Conservation (phyloP, 1,139 yeast species). For the Candida tropicalis region DNA sequence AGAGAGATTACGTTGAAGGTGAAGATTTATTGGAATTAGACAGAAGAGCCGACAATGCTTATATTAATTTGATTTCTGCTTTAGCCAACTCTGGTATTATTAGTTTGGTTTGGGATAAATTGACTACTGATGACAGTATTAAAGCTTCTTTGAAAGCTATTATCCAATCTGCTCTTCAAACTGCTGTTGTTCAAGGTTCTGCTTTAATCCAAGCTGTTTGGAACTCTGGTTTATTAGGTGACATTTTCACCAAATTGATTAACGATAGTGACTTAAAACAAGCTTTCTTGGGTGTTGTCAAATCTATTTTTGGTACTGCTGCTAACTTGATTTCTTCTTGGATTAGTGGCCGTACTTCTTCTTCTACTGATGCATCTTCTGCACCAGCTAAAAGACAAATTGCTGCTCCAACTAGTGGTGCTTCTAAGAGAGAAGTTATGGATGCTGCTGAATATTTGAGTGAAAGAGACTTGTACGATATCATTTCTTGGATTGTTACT, state of each 20-base stretch:
- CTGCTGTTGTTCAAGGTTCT: conserved; percentile 46
- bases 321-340: conserved; percentile 31
- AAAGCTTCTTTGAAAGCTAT: conserved; percentile 28
- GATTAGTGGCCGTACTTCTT: conserved; percentile 21
- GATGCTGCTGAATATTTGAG: conserved; percentile 26
- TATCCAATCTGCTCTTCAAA: conserved; percentile 36
- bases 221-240: conserved; percentile 46
- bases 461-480: conserved; percentile 41
- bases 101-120: conserved; percentile 37
- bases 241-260: conserved; percentile 34
- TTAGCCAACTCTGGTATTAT: conserved; percentile 44
- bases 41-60: conserved; percentile 43
- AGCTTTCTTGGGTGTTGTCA: conserved; percentile 40
- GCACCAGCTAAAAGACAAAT: conserved; percentile 23
- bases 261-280: conserved; percentile 38
- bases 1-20: conserved; percentile 37
- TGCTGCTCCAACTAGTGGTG: conserved; percentile 17
- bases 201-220: conserved; percentile 46
- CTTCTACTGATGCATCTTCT: conserved; percentile 20
- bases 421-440: conserved; percentile 23
- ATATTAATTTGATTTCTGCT: conserved; percentile 41
- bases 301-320: conserved; percentile 37
- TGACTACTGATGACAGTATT: conserved; percentile 37
- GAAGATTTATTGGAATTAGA: conserved; percentile 31
- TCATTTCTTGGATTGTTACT: conserved; percentile 29